Evolutionary conservation across 768 basidiomycete species (phyloP).

Genomic region (Mycena crocata): DNA sequence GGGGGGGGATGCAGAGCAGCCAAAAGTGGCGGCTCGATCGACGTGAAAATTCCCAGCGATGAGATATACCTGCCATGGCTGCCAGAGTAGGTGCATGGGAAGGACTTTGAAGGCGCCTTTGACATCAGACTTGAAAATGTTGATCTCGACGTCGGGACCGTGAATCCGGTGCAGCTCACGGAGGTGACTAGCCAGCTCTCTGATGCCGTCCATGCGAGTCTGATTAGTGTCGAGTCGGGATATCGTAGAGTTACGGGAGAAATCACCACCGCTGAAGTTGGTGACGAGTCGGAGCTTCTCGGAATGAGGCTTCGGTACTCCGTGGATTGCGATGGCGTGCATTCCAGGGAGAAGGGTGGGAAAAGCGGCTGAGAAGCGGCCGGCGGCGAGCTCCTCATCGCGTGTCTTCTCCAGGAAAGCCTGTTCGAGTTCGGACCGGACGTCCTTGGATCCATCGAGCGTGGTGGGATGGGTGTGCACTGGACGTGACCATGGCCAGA

Average conservation of each 20-base stretch:
- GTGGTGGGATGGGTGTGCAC: constrained; percentile 26
- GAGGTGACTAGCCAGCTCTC: constrained; percentile 23
- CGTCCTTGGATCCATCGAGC: constrained; percentile 29
- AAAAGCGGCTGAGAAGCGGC: constrained; percentile 38
- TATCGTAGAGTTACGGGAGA: no score
- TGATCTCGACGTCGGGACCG: constrained; percentile 1
- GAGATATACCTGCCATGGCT: constrained; percentile 50
- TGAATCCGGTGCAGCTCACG: neutral
- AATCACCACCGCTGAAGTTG: no score
- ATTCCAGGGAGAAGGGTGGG: constrained; percentile 42
- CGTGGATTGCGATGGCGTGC: no score
- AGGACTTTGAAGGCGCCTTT: constrained; percentile 48
- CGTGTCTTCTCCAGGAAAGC: constrained; percentile 36
- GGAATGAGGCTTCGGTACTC: no score
- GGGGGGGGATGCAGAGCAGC: no score
- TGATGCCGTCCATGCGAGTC: no score
- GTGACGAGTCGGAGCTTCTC: no score
- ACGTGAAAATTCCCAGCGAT: constrained; percentile 39
- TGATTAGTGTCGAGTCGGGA: no score
- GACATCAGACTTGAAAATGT: constrained; percentile 52
- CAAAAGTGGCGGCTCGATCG: constrained; percentile 37
- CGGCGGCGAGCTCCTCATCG: constrained; percentile 31
- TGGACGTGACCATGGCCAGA: constrained; percentile 51
- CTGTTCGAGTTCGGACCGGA: no score
- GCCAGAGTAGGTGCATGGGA: constrained; percentile 54